These are phyloP conservation scores for Aspergillus ostianus DNA, from an alignment of 495 filamentous ascomycete genomes.

Conservation along the genomic window DNA sequence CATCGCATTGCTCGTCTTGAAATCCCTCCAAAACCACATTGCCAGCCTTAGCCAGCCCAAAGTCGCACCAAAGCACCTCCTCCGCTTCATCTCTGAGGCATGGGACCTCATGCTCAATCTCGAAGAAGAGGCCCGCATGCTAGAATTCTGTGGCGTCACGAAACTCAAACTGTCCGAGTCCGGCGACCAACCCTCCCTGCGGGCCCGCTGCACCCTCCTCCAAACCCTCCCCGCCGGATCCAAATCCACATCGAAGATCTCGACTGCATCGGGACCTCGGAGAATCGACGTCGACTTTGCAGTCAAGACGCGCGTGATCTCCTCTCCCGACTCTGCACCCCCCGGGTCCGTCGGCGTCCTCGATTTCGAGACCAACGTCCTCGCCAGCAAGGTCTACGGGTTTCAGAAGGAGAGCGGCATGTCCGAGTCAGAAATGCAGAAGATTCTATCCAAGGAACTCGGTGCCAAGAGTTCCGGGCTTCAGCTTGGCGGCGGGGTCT, in stretches of 20 bases:
- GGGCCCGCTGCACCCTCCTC: slow-evolving; percentile 43
- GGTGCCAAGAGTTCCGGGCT: slow-evolving; percentile 19
- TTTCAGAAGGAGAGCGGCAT: slow-evolving; percentile 36
- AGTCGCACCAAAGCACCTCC: slow-evolving; percentile 34
- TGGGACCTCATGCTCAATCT: slow-evolving; percentile 40
- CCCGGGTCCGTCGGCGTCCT: slow-evolving; percentile 26
- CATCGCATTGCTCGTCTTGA: slow-evolving; percentile 37
- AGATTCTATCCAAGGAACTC: slow-evolving; percentile 36
- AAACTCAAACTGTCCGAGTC: slow-evolving; percentile 36
- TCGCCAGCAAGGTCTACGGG: slow-evolving; percentile 47
- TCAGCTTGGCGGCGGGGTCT: slow-evolving; percentile 39
- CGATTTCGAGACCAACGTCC: slow-evolving; percentile 39
- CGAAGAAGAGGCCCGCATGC: slow-evolving; percentile 47
- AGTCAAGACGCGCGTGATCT: slow-evolving; percentile 29
- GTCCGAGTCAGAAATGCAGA: slow-evolving; percentile 38
- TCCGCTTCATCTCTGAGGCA: slow-evolving; percentile 39
- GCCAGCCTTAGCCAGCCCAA: slow-evolving; percentile 31
- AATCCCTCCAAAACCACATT: slow-evolving; percentile 36
- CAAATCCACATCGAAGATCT: slow-evolving; percentile 20
- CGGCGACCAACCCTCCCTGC: slow-evolving; percentile 31
- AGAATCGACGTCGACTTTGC: slow-evolving; percentile 47
- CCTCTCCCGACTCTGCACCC: slow-evolving; percentile 9
- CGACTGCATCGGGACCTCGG: slow-evolving; percentile 10
- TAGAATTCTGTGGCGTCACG: slow-evolving; percentile 47
- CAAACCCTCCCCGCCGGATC: slow-evolving; percentile 21